phyloP scores from a whole-genome alignment of 73 alveolate genomes.

The Tetrahymena thermophila region DNA sequence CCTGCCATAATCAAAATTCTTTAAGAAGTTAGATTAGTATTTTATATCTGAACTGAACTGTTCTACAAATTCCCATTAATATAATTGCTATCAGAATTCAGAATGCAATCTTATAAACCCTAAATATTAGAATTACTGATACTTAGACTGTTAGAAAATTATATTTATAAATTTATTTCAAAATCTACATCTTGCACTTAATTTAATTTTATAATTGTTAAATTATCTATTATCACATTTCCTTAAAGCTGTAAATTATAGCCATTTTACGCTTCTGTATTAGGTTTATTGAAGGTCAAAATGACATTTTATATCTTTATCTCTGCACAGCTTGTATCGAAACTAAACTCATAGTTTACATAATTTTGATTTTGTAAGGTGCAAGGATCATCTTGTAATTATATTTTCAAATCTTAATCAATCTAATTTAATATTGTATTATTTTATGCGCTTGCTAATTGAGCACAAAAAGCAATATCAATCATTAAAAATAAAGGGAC shows the following conservation, averaged over 20 bases:
- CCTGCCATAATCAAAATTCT: not conserved
- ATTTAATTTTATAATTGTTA: not conserved
- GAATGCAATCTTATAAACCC: not conserved
- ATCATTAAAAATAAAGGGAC: not conserved
- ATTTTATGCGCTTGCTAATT: not conserved
- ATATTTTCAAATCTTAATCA: too few species aligned
- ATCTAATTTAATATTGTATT: not conserved
- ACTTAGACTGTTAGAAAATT: not conserved
- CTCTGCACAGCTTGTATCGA: not conserved
- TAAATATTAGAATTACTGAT: not conserved
- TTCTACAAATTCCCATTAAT: not conserved
- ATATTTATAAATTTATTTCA: too few species aligned
- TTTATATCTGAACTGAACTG: not conserved
- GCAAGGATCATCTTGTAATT: not conserved
- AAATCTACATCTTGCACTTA: not conserved
- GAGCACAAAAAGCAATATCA: not conserved
- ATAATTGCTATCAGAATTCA: not conserved
- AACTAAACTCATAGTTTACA: too few species aligned
- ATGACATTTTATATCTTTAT: too few species aligned
- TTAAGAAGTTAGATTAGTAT: not conserved
- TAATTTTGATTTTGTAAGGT: not conserved
- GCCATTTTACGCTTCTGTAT: not conserved
- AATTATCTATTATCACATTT: not conserved
- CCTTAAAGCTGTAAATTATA: not conserved
- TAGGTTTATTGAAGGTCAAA: not conserved